These are phyloP conservation scores for Linnemannia zychae DNA, from an alignment of 192 early-diverging fungal genomes.

Conservation along the genomic window DNA sequence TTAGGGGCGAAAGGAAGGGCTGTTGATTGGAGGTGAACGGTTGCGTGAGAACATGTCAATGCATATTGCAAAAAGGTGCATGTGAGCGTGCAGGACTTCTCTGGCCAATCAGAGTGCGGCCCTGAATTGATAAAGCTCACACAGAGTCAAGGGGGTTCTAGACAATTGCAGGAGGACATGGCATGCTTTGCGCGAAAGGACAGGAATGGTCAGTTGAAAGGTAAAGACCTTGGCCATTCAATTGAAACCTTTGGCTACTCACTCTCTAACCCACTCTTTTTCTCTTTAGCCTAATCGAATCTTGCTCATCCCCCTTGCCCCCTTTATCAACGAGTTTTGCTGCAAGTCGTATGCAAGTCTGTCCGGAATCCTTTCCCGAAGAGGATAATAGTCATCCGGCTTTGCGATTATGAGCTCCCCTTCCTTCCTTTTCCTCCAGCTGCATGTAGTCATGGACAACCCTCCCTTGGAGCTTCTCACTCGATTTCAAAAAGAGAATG, in stretches of 20 bases:
- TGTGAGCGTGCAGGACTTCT: not conserved
- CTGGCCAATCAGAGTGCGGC: not conserved
- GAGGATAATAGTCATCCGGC: not conserved
- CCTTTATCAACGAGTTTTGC: not conserved
- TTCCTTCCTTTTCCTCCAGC: not conserved
- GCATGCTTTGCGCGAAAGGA: not conserved
- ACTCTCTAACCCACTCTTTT: not conserved
- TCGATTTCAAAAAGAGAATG: not conserved
- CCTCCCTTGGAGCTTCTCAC: not conserved
- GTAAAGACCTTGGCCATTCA: not conserved
- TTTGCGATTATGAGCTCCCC: not conserved
- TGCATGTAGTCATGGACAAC: not conserved
- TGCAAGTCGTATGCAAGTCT: not conserved
- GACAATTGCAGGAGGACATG: not conserved
- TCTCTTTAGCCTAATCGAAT: not conserved
- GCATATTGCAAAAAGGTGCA: not conserved
- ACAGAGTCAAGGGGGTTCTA: not conserved
- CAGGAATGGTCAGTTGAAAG: not conserved
- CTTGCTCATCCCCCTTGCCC: not conserved
- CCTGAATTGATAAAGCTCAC: not conserved
- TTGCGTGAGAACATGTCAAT: slow-evolving; percentile 5
- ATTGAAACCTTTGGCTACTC: not conserved
- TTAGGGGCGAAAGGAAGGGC: no score
- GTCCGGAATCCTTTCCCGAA: not conserved
- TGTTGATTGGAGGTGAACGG: not conserved